Evolutionary conservation across 2,329 filamentous ascomycete genomes (phyloP), one percentile per base, ranked within the genome.

Genomic region (Periconia macrospinosa): DNA sequence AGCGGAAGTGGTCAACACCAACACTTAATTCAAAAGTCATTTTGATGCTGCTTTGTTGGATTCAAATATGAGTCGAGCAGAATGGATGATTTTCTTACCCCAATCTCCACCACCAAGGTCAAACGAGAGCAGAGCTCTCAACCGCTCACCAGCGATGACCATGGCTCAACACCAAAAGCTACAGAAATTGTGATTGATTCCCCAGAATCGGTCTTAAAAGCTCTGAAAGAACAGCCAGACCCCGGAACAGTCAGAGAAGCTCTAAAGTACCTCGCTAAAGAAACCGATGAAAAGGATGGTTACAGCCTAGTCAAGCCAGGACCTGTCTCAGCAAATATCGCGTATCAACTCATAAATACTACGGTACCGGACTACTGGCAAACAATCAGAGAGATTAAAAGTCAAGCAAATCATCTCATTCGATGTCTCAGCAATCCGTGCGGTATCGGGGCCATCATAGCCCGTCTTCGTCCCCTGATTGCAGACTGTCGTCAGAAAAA

Each of bases 311-410:
- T 80, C 43, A 72, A 78, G 2, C 87, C 91, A 3, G 83, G 83
- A 30, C 86, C 92, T 1, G 76, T 85, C 56, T 84, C 86, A 52
- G 86, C 91, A 18, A 89, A 92, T 62, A 84, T 97, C 30, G 79
- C 93, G 49, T 87, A 92, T 66, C 77, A 84, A 2, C 76, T 99
- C 35, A 85, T 95, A 54, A 86, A 83, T 15, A 84, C 86, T 30
- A 92, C 89, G 23, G 78, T 91, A 8, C 89, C 90, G 1, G 90
- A 92, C 67, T 96, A 93, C 73, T 97, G 94, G 93, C 69, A 48
- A 45, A 65, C 85, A 9, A 67, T 93, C 15, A 75, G 78, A 37
- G 54, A 63, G 40, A 54, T 60, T 27, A 81, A 83, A 53, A 76
- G 75, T n/a, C 55, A 67, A 17, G 41, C 52, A 20, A 53, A 56